Base-by-base conservation (phyloP, 2,329 filamentous ascomycete species). In the Pezicula carpinea region DNA sequence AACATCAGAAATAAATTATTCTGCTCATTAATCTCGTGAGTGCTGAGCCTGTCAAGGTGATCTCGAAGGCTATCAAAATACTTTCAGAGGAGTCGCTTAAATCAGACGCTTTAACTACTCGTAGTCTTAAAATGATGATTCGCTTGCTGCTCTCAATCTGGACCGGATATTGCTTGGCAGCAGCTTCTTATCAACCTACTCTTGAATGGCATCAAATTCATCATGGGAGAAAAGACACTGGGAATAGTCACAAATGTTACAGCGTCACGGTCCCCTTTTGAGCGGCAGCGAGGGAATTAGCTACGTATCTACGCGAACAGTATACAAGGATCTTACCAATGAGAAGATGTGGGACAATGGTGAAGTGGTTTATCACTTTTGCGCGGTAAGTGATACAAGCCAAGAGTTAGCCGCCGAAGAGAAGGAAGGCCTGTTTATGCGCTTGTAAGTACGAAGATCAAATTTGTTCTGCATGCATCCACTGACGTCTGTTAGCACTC, bases 101-200 rank as follows among this genome's bases (percentile, higher is more conserved):
- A 40, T 81, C 82, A 5, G 79, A 82, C 31, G n/a, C n/a, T n/a
- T n/a, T n/a, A n/a, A n/a, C n/a, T n/a, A n/a, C n/a, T n/a, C n/a
- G n/a, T n/a, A n/a, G n/a, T n/a, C n/a, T n/a, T n/a, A n/a, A n/a
- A n/a, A n/a, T n/a, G n/a, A n/a, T n/a, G n/a, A n/a, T n/a, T n/a
- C n/a, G n/a, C n/a, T n/a, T n/a, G n/a, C n/a, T n/a, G n/a, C n/a
- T n/a, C n/a, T n/a, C n/a, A n/a, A n/a, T n/a, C n/a, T n/a, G n/a
- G n/a, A n/a, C n/a, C n/a, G n/a, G n/a, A n/a, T n/a, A n/a, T n/a
- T n/a, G n/a, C n/a, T n/a, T n/a, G n/a, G n/a, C n/a, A n/a, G n/a
- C n/a, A n/a, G n/a, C n/a, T n/a, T n/a, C n/a, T n/a, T 29, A 89
- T 90, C 62, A 90, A 91, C 60, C 70, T 91, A 10, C 82, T 88